Conservation (phyloP, 2,329 filamentous ascomycete species). For the Hawksworthiomyces lignivorus region DNA sequence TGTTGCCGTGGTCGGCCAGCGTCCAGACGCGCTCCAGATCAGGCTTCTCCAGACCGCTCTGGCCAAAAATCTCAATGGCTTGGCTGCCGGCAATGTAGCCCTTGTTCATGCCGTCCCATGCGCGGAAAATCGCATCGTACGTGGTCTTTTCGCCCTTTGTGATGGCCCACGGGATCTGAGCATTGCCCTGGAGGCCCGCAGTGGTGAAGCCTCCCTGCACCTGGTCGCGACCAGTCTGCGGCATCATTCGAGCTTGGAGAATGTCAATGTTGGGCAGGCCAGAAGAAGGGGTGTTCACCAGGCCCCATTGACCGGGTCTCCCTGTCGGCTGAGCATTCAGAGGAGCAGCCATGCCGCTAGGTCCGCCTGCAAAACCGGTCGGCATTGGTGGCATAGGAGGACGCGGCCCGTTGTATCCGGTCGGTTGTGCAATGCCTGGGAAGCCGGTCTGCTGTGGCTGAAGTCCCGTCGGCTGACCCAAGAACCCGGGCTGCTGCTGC, state of each 20-base stretch:
- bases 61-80: slow-evolving; percentile 93
- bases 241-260: slow-evolving; percentile 92
- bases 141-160: slow-evolving; percentile 98
- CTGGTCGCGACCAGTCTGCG: slow-evolving; percentile 80
- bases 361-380: slow-evolving; percentile 45
- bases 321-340: slow-evolving; percentile 94
- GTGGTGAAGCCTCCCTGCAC: slow-evolving; percentile 79
- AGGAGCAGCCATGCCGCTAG: slow-evolving; percentile 59
- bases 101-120: slow-evolving; percentile 92
- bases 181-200: slow-evolving; percentile 81
- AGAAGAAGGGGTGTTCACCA: slow-evolving; percentile 85
- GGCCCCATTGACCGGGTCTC: slow-evolving; percentile 90
- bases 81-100: slow-evolving; percentile 87
- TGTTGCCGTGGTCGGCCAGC: slow-evolving; percentile 85
- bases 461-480: slow-evolving; percentile 49
- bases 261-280: slow-evolving; percentile 92
- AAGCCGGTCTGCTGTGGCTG: slow-evolving; percentile 66
- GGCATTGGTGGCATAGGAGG: slow-evolving; percentile 81
- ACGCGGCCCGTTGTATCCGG: slow-evolving; percentile 72
- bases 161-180: slow-evolving; percentile 95
- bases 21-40: slow-evolving; percentile 95
- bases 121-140: slow-evolving; percentile 89
- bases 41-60: slow-evolving; percentile 84
- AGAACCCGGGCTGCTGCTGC: slow-evolving; percentile 46
- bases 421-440: slow-evolving; percentile 45